Evolutionary conservation across 208 protist species (phyloP).

Genomic region (Trypanosoma vivax): DNA sequence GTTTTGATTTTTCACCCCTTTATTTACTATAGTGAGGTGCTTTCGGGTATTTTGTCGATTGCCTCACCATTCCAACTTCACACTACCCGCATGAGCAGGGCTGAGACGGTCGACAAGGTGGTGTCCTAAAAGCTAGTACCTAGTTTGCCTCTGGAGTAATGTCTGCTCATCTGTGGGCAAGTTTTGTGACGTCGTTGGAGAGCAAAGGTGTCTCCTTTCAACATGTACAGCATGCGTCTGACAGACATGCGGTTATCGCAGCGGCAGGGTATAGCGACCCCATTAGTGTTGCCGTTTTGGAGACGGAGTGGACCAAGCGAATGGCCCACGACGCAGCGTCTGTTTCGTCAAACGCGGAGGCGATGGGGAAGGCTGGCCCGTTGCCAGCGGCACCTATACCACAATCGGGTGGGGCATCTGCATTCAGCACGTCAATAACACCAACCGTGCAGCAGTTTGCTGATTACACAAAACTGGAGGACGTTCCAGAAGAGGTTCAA

Average conservation of each 20-base stretch:
- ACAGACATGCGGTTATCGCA: conserved; percentile 55
- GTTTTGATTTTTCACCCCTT: too few species aligned
- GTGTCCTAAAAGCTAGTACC: neutral
- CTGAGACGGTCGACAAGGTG: neutral
- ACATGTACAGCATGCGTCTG: conserved; percentile 60
- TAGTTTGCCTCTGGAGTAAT: too few species aligned
- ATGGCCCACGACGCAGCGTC: neutral
- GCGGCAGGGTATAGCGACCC: conserved; percentile 71
- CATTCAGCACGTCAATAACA: neutral
- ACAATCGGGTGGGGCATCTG: neutral
- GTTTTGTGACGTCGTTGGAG: conserved; percentile 63
- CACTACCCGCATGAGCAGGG: too few species aligned
- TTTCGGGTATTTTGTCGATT: neutral
- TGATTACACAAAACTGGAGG: conserved; percentile 35
- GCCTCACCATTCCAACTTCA: too few species aligned
- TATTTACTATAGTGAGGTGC: too few species aligned
- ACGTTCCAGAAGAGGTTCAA: conserved; percentile 76
- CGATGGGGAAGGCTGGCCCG: neutral
- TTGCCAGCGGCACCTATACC: neutral
- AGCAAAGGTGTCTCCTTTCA: conserved; percentile 60
- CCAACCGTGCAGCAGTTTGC: neutral
- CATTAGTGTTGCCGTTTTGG: conserved; percentile 67
- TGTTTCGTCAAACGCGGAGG: neutral
- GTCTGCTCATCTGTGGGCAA: conserved; percentile 33
- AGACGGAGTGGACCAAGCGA: conserved; percentile 77